Percentiles rank a stretch among this genome's conserved stretches.
These are phyloP conservation scores for Umbilicus rupestris DNA, from an alignment of 164 flowering plant species.

Conservation along the genomic window DNA sequence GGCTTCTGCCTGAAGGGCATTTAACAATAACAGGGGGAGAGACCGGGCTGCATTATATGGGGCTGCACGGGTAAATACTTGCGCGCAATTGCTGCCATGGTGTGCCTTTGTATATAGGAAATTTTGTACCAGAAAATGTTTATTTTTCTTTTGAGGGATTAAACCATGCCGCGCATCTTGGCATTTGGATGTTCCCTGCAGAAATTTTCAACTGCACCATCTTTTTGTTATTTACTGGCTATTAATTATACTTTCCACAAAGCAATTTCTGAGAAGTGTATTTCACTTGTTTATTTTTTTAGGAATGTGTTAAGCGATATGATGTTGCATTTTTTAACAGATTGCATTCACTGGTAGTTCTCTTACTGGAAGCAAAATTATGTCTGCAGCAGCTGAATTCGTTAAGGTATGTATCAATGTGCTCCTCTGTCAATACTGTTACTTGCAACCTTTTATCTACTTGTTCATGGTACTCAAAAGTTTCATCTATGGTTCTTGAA, in stretches of 20 bases:
- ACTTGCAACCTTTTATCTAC: not conserved
- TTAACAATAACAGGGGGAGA: slow-evolving; percentile 45
- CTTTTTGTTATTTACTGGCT: too few species aligned
- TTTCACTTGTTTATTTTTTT: too few species aligned
- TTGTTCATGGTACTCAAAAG: not conserved
- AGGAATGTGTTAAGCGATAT: not conserved
- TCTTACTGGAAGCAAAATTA: slow-evolving; percentile 76
- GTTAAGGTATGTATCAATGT: slow-evolving; percentile 53
- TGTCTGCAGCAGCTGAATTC: slow-evolving; percentile 81
- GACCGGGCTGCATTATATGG: slow-evolving; percentile 77
- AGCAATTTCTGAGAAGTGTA: slow-evolving; percentile 7
- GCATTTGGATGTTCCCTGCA: not conserved
- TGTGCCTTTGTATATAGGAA: slow-evolving; percentile 10
- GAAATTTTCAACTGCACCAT: too few species aligned
- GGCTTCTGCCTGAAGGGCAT: slow-evolving; percentile 64
- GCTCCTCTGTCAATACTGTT: not conserved
- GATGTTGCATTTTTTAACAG: slow-evolving; percentile 24
- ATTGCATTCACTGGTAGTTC: slow-evolving; percentile 94
- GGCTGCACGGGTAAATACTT: slow-evolving; percentile 81
- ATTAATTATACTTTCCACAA: too few species aligned
- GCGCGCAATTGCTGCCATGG: slow-evolving; percentile 94
- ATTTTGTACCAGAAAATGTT: not conserved
- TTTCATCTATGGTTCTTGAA: not conserved
- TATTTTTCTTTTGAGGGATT: not conserved
- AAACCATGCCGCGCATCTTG: not conserved